Evolutionary conservation across 208 protist species (phyloP), one percentile per base, ranked within the genome.

Genomic region (Acanthamoeba castellanii): DNA sequence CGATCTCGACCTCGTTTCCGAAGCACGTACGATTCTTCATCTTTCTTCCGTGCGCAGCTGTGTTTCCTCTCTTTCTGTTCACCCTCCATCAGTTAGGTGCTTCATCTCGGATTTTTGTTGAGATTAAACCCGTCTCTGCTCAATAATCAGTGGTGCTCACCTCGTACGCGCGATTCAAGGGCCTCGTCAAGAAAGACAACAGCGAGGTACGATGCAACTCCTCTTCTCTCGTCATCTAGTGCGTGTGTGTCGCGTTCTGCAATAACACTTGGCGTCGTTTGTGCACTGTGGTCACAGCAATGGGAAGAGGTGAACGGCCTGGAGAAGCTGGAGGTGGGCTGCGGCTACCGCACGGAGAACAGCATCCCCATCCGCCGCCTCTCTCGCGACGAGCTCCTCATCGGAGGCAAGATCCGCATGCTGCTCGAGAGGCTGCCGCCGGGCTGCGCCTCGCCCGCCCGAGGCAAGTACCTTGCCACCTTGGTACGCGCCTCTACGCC

Each of bases 351-450:
- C 27, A 84, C 76, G 37, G 76, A 84, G 76, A 84, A 84, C 45
- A 47, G 76, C 47, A 84, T 84, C 47, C 76, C 76, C 37, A 84
- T 84, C 30, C n/a, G 37, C 20, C 76, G 76, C 37, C 34, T 84
- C 37, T 52, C 76, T 6, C 34, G 34, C 32, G 47, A 84, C 76
- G 37, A 52, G 76, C 76, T 84, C 47, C 45, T 57, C 3, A 84
- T 84, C 30, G 76, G 45, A 82, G 74, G 74, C 1, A 82, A 82
- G 37, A 82, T 82, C 37, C 74, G 74, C 6, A 82, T 82, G 74
- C 74, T 82, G 37, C 16, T 82, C 37, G 74, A 82, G 22, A 34
- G 18, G 11, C 74, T 82, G 34, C 74, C 74, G 32, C 13, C 45
- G 37, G 74, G 74, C 74, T 25, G 37, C 22, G 74, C 74, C 74